Percentiles rank a stretch among this genome's conserved stretches.
These are phyloP conservation scores for Trifolium repens DNA, from an alignment of 306 rosid species.

Conservation along the genomic window DNA sequence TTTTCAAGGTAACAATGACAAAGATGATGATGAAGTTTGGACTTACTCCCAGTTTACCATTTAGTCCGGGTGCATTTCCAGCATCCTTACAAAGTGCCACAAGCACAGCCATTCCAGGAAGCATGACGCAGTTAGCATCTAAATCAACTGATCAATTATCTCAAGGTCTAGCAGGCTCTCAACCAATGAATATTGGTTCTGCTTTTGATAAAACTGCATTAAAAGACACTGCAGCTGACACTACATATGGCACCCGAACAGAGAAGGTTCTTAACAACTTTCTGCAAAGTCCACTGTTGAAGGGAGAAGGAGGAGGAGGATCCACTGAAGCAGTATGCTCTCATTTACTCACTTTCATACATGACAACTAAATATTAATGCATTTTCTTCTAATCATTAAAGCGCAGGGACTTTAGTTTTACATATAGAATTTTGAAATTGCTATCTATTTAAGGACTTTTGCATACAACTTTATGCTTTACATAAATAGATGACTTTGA, in stretches of 20 bases:
- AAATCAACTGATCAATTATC: slow-evolving; percentile 50
- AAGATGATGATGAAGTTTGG: slow-evolving; percentile 80
- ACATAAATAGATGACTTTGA: slow-evolving; percentile 30
- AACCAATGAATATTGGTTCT: slow-evolving; percentile 48
- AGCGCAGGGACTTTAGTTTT: neutral
- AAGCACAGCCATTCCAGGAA: slow-evolving; percentile 52
- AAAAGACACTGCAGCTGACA: slow-evolving; percentile 47
- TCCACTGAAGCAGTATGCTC: slow-evolving; percentile 59
- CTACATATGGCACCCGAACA: slow-evolving; percentile 64
- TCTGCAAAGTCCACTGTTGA: slow-evolving; percentile 77
- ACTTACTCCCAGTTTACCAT: slow-evolving; percentile 52
- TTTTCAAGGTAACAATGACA: slow-evolving; percentile 66
- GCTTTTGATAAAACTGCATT: slow-evolving; percentile 50
- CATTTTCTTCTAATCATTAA: slow-evolving; percentile 30
- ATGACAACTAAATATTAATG: slow-evolving; percentile 15
- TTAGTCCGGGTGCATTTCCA: slow-evolving; percentile 63
- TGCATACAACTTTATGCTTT: neutral
- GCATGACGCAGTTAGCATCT: slow-evolving; percentile 53
- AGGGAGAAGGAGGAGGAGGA: slow-evolving; percentile 60
- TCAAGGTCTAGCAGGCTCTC: slow-evolving; percentile 55
- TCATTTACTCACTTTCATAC: slow-evolving; percentile 19
- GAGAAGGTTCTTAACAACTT: slow-evolving; percentile 78
- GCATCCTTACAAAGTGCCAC: slow-evolving; percentile 61
- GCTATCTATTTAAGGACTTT: slow-evolving; percentile 9
- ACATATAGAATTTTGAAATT: slow-evolving; percentile 11